Evolutionary conservation across 768 basidiomycete genomes (phyloP).

Genomic region (Trametes villosa): DNA sequence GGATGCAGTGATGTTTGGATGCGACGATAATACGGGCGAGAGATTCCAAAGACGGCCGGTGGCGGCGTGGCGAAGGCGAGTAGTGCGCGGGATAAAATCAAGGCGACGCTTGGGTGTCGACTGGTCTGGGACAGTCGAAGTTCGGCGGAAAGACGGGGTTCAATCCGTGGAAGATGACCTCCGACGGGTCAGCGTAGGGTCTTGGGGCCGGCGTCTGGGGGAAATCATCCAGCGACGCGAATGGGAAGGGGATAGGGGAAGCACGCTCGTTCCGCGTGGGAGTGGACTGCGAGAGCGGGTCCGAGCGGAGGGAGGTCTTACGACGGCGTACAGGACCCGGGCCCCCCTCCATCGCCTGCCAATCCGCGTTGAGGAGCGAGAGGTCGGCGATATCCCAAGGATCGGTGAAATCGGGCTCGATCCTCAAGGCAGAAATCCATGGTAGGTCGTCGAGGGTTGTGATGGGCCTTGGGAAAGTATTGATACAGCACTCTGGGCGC

Average conservation of each 20-base stretch:
- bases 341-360: constrained; percentile 14
- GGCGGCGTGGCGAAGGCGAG: constrained; percentile 24
- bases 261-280: neutral
- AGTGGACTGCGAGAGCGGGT: constrained; percentile 42
- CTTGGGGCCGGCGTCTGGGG: constrained; percentile 26
- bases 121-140: constrained; percentile 13
- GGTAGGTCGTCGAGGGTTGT: constrained; percentile 64
- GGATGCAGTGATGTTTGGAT: constrained; percentile 12
- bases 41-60: neutral
- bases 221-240: constrained; percentile 7
- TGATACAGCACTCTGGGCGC: constrained; percentile 46
- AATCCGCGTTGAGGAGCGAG: constrained; percentile 50
- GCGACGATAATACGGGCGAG: constrained; percentile 14
- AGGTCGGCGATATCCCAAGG: constrained; percentile 67
- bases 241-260: constrained; percentile 9
- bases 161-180: constrained; percentile 26
- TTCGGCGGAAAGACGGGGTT: constrained; percentile 26
- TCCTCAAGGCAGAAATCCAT: constrained; percentile 66
- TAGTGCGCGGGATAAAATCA: constrained; percentile 29
- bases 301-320: constrained; percentile 56
- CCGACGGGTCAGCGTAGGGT: constrained; percentile 12
- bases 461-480: constrained; percentile 35
- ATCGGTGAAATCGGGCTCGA: constrained; percentile 45
- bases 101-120: constrained; percentile 13
- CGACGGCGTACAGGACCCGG: constrained; percentile 63